Percentiles rank a stretch among this genome's conserved stretches.
These are phyloP conservation scores for Corymbia citriodora DNA, from an alignment of 441 rosid species.

Conservation along the genomic window DNA sequence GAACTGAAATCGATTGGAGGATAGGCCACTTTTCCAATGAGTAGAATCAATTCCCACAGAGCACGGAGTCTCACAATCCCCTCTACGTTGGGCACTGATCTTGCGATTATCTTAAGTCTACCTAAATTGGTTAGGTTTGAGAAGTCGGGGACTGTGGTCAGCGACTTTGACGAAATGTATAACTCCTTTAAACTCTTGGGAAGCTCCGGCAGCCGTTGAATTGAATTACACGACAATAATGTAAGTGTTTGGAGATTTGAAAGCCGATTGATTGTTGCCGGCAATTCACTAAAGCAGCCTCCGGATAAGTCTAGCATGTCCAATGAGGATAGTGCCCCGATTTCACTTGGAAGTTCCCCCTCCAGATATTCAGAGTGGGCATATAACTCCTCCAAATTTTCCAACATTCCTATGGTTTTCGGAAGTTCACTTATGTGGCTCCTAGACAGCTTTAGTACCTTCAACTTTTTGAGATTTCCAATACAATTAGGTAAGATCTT, in stretches of 20 bases:
- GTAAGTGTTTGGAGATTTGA: not conserved
- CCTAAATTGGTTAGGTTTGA: not conserved
- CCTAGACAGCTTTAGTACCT: fast-evolving
- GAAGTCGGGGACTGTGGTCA: not conserved
- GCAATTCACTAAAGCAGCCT: not conserved
- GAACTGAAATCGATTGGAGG: not conserved
- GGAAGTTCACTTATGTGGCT: no score
- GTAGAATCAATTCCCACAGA: fast-evolving
- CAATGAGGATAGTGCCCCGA: not conserved
- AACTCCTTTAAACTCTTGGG: not conserved
- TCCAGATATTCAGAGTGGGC: fast-evolving
- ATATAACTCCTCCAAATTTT: not conserved
- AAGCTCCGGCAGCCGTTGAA: not conserved
- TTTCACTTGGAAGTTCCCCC: not conserved
- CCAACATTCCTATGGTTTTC: no score
- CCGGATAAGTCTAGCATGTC: fast-evolving
- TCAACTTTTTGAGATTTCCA: no score
- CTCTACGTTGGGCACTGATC: not conserved
- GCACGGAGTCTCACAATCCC: not conserved
- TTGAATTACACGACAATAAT: fast-evolving
- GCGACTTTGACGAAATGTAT: fast-evolving
- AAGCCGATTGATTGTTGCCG: not conserved
- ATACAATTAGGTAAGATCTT: no score
- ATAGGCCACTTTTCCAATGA: not conserved
- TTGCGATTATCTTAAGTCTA: fast-evolving